Percentiles rank a stretch among this genome's conserved stretches.
Evolutionary conservation across 2,329 filamentous ascomycete species (phyloP).

Genomic region (Botrytis deweyae): DNA sequence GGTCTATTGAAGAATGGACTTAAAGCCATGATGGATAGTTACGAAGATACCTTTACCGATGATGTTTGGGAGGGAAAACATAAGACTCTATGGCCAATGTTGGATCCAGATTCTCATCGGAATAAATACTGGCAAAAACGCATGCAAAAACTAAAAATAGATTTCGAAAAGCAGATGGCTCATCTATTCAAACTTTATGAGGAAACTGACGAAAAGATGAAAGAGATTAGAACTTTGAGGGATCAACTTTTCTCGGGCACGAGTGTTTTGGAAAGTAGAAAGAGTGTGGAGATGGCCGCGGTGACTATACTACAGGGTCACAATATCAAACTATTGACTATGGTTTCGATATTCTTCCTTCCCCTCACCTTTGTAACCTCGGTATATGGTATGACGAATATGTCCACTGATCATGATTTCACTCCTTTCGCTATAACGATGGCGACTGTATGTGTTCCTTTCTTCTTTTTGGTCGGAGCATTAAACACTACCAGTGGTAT

Average conservation of each 20-base stretch:
- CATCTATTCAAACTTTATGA: slow-evolving; percentile 37
- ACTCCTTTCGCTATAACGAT: slow-evolving; percentile 46
- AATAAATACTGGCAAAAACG: slow-evolving; percentile 49
- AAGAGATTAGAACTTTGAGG: slow-evolving; percentile 55
- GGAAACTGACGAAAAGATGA: slow-evolving; percentile 50
- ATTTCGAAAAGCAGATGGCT: slow-evolving; percentile 47
- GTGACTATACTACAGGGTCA: slow-evolving; percentile 57
- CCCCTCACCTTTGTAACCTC: slow-evolving; percentile 62
- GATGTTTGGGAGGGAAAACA: slow-evolving; percentile 58
- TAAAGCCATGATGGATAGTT: slow-evolving; percentile 56
- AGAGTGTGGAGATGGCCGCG: slow-evolving; percentile 55
- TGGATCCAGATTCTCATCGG: slow-evolving; percentile 47
- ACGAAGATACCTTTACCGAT: slow-evolving; percentile 56
- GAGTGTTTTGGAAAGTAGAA: slow-evolving; percentile 59
- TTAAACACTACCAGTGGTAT: slow-evolving; percentile 44
- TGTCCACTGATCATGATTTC: slow-evolving; percentile 45
- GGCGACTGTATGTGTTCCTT: slow-evolving; percentile 47
- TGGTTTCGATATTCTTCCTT: slow-evolving; percentile 55
- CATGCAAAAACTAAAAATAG: slow-evolving; percentile 47
- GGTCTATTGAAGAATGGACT: slow-evolving; percentile 60
- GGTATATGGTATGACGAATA: slow-evolving; percentile 55
- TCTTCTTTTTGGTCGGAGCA: slow-evolving; percentile 49
- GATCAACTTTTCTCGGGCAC: slow-evolving; percentile 64
- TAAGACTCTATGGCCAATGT: slow-evolving; percentile 55
- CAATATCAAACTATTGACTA: slow-evolving; percentile 59